phyloP scores from a whole-genome alignment of 1,139 yeast genomes.

The Arxiozyma slooffiae region DNA sequence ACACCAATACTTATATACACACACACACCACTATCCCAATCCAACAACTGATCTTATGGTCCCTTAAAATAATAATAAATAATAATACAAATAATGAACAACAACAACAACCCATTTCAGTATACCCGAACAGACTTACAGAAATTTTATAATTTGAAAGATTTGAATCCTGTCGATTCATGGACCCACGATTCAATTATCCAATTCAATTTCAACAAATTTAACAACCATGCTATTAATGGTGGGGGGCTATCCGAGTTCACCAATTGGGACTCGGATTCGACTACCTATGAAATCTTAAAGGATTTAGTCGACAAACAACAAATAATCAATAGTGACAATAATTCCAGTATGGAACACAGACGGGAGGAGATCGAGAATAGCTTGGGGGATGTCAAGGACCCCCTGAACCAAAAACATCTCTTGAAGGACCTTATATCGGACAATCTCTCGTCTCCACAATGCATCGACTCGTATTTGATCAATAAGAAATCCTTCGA shows the following conservation, averaged over 20 bases:
- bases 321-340: conserved; percentile 8
- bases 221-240: conserved; percentile 24
- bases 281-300: conserved; percentile 33
- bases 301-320: conserved; percentile 25
- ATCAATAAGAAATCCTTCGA: conserved; percentile 67
- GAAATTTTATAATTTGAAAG: conserved; percentile 35
- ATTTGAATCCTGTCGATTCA: conserved; percentile 32
- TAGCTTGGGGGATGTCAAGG: conserved; percentile 29
- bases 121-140: conserved; percentile 30
- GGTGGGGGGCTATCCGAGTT: too few species aligned
- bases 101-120: conserved; percentile 15
- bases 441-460: conserved; percentile 31
- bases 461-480: conserved; percentile 43
- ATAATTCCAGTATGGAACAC: background rate
- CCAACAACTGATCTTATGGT: too few species aligned
- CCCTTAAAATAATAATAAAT: too few species aligned
- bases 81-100: too few species aligned
- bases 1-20: too few species aligned
- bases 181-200: conserved; percentile 33
- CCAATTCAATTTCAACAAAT: conserved; percentile 21
- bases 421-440: conserved; percentile 34
- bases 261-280: too few species aligned
- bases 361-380: background rate
- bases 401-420: conserved; percentile 45
- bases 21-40: too few species aligned